Percentiles rank a stretch among this genome's conserved stretches.
Conservation (phyloP, 2,329 filamentous ascomycete genomes). For the Fusarium sp. region DNA sequence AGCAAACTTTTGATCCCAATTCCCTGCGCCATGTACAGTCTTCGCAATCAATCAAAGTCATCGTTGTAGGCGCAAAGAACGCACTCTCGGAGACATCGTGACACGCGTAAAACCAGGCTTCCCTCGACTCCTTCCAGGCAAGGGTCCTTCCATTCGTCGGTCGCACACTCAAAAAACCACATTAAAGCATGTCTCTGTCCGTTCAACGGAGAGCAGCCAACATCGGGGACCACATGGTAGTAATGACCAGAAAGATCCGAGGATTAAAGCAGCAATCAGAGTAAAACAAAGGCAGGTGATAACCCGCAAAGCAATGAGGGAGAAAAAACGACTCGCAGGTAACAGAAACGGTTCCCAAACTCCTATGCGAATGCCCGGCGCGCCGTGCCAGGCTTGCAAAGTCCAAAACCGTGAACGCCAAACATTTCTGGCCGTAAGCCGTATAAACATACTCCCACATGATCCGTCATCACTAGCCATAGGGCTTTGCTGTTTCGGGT, state of each 20-base stretch:
- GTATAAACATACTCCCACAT: conserved; percentile 33
- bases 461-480: conserved; percentile 21
- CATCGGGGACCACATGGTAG: conserved; percentile 12
- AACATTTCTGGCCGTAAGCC: conserved; percentile 34
- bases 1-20: conserved; percentile 40
- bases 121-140: conserved; percentile 23
- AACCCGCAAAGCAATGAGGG: conserved; percentile 12
- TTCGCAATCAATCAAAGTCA: conserved; percentile 38
- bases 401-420: conserved; percentile 42
- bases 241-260: conserved; percentile 33
- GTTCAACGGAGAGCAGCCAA: conserved; percentile 43
- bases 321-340: conserved; percentile 18
- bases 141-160: conserved; percentile 20
- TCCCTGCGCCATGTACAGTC: conserved; percentile 37
- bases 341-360: conserved; percentile 38
- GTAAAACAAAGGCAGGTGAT: conserved; percentile 28
- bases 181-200: conserved; percentile 38
- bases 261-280: conserved; percentile 35
- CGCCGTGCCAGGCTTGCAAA: conserved; percentile 39
- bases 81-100: conserved; percentile 34
- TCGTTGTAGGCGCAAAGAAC: conserved; percentile 22
- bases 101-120: conserved; percentile 34
- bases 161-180: conserved; percentile 20
- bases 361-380: conserved; percentile 40
- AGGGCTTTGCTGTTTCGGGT: conserved; percentile 32